phyloP scores from a whole-genome alignment of 495 filamentous ascomycete species.

The Trypethelium eluteriae region DNA sequence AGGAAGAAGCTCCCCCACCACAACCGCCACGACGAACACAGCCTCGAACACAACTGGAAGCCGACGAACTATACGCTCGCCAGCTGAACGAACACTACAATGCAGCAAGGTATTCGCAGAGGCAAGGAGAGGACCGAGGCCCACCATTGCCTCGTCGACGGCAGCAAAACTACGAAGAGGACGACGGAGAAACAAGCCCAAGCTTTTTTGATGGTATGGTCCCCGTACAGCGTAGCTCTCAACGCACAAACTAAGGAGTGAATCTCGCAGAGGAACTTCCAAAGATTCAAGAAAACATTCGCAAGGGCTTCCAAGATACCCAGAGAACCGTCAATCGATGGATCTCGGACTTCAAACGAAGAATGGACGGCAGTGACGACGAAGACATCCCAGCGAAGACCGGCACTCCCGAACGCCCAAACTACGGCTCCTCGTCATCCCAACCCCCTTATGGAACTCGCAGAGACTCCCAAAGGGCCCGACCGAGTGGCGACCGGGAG shows the following conservation, averaged over 20 bases:
- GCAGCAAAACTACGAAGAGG: slow-evolving; percentile 41
- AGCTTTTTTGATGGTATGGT: slow-evolving; percentile 77
- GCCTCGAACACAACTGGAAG: slow-evolving; percentile 64
- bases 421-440: slow-evolving; percentile 35
- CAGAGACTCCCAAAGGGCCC: slow-evolving; percentile 48
- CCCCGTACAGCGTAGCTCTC: slow-evolving; percentile 1
- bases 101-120: slow-evolving; percentile 34
- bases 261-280: slow-evolving; percentile 70
- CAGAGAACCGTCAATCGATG: slow-evolving; percentile 88
- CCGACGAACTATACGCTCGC: slow-evolving; percentile 87
- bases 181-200: slow-evolving; percentile 48
- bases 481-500: slow-evolving; percentile 72
- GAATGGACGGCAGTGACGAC: slow-evolving; percentile 75
- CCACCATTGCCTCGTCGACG: slow-evolving; percentile 27
- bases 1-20: slow-evolving; percentile 47
- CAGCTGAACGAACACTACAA: slow-evolving; percentile 90
- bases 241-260: slow-evolving; percentile 12
- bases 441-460: slow-evolving; percentile 45
- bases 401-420: slow-evolving; percentile 37
- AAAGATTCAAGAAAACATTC: slow-evolving; percentile 84
- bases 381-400: slow-evolving; percentile 34
- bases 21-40: slow-evolving; percentile 36
- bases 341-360: slow-evolving; percentile 84
- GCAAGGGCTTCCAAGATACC: slow-evolving; percentile 90
- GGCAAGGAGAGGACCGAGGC: slow-evolving; percentile 36